Evolutionary conservation across 306 rosid species (phyloP), one percentile per base, ranked within the genome.

Genomic region (Fragaria iinumae): DNA sequence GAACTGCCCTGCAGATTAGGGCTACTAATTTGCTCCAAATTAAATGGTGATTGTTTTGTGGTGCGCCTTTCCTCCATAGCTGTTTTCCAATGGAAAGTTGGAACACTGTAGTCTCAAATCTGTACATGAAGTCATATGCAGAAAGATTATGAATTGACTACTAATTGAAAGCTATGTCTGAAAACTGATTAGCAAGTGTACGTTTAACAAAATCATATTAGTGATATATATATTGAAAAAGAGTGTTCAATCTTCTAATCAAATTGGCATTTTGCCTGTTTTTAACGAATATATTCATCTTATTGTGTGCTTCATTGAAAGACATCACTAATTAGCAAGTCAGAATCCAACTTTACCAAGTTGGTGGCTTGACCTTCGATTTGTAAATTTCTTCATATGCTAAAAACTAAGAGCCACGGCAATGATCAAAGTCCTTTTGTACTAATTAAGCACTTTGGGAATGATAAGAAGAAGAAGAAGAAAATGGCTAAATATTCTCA

Each of bases 21-120:
- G 27, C 7, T 29, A 34, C 6, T 69, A 2, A 25, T 49, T 49
- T 29, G 60, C 50, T 49, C 64, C 1, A 47, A 25, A 59, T 45
- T 48, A 11, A 44, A 79, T 43, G 64, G 25, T 11, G 71, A 81
- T 73, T 72, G 36, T 17, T 41, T 74, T 69, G 84, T 67, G 87
- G 84, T 62, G 87, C 86, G 83, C 79, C 82, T 70, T 29, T 55
- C 27, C 38, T 75, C 17, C 65, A 59, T 59, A 72, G 76, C 72
- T 86, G 80, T 81, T 50, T 73, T 63, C 69, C 57, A 77, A 18
- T 16, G 38, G 78, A 63, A 62, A 75, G 80, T 81, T 45, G 4
- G 45, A 65, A 80, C 80, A 23, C 36, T 59, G 17, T 23, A 3
- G 65, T 23, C 36, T 59, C 64, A 23, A 11, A 12, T 59, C 17